A percentile compares a stretch with the other conserved stretches of the same genome.
These are phyloP conservation scores for Sclerotiophoma versabilis DNA, from an alignment of 2,329 filamentous ascomycete genomes.

Conservation along the genomic window DNA sequence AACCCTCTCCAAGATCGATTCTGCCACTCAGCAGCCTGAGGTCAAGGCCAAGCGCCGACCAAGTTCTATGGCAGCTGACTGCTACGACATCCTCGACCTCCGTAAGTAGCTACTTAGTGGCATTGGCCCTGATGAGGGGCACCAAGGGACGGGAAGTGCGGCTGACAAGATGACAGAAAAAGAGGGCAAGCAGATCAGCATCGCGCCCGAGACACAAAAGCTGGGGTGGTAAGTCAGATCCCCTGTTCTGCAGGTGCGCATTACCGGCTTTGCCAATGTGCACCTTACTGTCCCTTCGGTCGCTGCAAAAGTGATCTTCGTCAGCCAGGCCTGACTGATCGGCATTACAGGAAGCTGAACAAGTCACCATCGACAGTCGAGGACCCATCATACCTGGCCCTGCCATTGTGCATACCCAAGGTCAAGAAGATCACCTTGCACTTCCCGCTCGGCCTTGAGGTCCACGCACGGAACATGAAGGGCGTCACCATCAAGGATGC, in stretches of 20 bases:
- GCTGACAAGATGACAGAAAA: slow-evolving; percentile 66
- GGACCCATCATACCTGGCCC: slow-evolving; percentile 83
- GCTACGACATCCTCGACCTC: slow-evolving; percentile 84
- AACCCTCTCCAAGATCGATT: slow-evolving; percentile 87
- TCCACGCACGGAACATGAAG: slow-evolving; percentile 88
- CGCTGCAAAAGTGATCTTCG: background rate
- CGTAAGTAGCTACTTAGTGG: slow-evolving; percentile 62
- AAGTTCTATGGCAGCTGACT: slow-evolving; percentile 75
- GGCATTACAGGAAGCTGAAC: slow-evolving; percentile 82
- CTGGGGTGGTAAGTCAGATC: slow-evolving; percentile 76
- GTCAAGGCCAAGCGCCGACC: slow-evolving; percentile 70
- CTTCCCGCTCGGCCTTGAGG: slow-evolving; percentile 86
- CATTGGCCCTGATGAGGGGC: slow-evolving; percentile 24
- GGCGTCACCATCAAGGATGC: slow-evolving; percentile 98
- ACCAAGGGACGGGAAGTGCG: slow-evolving; percentile 36
- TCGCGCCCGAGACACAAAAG: slow-evolving; percentile 83
- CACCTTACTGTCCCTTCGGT: background rate
- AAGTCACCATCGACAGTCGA: slow-evolving; percentile 79
- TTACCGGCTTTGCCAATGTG: background rate
- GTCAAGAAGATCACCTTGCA: slow-evolving; percentile 95
- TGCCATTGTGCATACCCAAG: slow-evolving; percentile 78
- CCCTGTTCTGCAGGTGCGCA: background rate
- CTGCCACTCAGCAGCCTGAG: slow-evolving; percentile 76
- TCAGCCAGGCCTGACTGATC: slow-evolving; percentile 24
- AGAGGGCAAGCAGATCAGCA: slow-evolving; percentile 72